Evolutionary conservation across 2,329 filamentous ascomycete genomes (phyloP), one percentile per base, ranked within the genome.

Genomic region (Beauveria brongniartii): DNA sequence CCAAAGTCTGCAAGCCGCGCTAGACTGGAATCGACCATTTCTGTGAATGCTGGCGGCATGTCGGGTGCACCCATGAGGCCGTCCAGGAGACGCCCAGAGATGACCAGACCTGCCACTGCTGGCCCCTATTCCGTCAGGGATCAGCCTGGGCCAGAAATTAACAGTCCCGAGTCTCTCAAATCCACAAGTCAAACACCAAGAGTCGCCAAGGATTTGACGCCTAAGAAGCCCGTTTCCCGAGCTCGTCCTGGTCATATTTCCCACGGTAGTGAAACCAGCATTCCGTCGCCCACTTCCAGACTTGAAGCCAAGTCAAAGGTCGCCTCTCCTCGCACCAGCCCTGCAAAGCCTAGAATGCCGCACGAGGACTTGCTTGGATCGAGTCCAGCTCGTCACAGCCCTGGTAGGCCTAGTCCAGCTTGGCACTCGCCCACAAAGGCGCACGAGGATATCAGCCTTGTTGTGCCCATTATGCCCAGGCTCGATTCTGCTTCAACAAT

Each of bases 1-100:
- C 34, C 51, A 9, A 71, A 75, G 43, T 66, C 77, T 10, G 65
- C 76, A 16, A 72, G 70, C 28, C 75, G 77, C 63, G 70, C 75
- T 44, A 77, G 75, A 10, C 72, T 74, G 44, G 82, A 78, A 61
- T 71, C 72, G 46, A 78, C 73, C 14, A 72, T 79, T 61, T 75
- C 74, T 10, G 74, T 75, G 62, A 76, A 79, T 28, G 77, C 82
- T 34, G 81, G 81, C 18, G 84, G 84, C 41, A 80, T 88, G 72
- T 87, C 84, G 10, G 82, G 82, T 51, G 84, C 85, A 30, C 85
- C 85, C 1, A 83, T 87, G 78, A 77, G 85, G 61, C 85, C 85
- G 53, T 76, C 79, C 47, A 82, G 80, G 69, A 81, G 79, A 65
- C 77, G 82, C 47, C 83, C 84, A 3, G 84, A 87, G 60, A 75